Base-by-base conservation (phyloP, 208 protist genomes). In the Acanthamoeba triangularis region DNA sequence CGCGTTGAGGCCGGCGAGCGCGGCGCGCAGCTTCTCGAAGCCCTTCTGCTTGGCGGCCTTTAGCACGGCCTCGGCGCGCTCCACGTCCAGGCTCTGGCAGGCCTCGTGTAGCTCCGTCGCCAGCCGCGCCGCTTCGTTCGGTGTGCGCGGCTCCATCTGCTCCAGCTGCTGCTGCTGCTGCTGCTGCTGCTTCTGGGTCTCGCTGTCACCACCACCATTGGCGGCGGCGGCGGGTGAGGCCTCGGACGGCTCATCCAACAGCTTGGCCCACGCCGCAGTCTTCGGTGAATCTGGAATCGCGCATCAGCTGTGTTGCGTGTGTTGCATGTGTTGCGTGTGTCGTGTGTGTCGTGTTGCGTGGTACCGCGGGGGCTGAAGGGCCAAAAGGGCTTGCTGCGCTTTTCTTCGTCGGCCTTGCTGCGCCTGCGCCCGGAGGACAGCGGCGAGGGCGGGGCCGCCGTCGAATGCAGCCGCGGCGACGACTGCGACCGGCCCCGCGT, bases 21-120 rank as follows among this genome's bases (percentile, higher is more conserved):
- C 67, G 67, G 14, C n/a, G 30, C 67, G 67, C n/a, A 76, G 67
- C 67, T 33, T 25, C 14, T 76, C 67, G 67, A 76, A 76, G 16
- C 67, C 67, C 33, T 76, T 16, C 67, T 76, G 67, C 67, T 76
- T 76, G 23, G 16, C 67, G 67, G 67, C 67, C 67, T 76, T 76
- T 7, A 76, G 67, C 25, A 76, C 14, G 30, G 28, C 67, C 33
- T 76, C 67, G 67, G n/a, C 67, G 30, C 28, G 28, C 67, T 76
- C 67, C 25, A 76, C 67, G 4, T 76, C 67, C 25, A 76, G 28
- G 67, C 33, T 76, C 30, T 33, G n/a, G 67, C 67, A 76, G 28
- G 67, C 67, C 7, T 76, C 67, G n/a, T 76, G 67, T 7, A 76
- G 67, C 16, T 16, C 14, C 25, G 16, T 13, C 14, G 67, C 33